Conservation (phyloP, 805 yeast species). For the Candida tibetensis region DNA sequence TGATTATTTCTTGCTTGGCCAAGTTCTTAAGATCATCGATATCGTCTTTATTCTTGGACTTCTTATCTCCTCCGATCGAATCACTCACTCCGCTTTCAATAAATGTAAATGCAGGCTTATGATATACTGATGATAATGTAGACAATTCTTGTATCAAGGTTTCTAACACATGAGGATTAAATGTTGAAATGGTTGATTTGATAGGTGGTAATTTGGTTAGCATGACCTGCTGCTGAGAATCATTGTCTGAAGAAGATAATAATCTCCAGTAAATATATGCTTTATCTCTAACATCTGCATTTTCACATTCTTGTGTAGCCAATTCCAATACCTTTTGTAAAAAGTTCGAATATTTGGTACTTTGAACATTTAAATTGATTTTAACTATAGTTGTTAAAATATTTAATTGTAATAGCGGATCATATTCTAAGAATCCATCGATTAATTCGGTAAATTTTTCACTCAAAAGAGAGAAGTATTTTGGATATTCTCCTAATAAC, state of each 20-base stretch:
- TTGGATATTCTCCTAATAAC: constrained; percentile 70
- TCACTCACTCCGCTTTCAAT: constrained; percentile 31
- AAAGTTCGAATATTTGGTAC: constrained; percentile 31
- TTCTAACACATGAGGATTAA: constrained; percentile 66
- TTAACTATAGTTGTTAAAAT: constrained; percentile 63
- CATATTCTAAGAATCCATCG: constrained; percentile 55
- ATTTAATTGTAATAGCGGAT: constrained; percentile 57
- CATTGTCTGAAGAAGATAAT: constrained; percentile 46
- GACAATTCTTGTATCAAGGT: constrained; percentile 74
- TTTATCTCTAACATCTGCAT: constrained; percentile 76
- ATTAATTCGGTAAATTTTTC: constrained; percentile 46
- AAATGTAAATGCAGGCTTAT: constrained; percentile 72
- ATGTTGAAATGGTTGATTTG: constrained; percentile 65
- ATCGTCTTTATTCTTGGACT: constrained; percentile 25
- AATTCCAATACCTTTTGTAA: constrained; percentile 60
- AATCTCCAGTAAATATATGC: constrained; percentile 81
- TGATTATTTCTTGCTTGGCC: constrained; percentile 73
- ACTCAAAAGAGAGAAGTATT: constrained; percentile 53
- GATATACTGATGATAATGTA: constrained; percentile 85
- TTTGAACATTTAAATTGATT: constrained; percentile 33
- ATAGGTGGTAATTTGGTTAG: constrained; percentile 67
- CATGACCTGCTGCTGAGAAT: constrained; percentile 51
- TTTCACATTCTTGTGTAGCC: constrained; percentile 64
- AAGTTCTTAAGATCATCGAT: constrained; percentile 74
- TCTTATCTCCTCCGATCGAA: constrained; percentile 10